Conservation (phyloP, 805 yeast species). For the Teunomyces kruisii region DNA sequence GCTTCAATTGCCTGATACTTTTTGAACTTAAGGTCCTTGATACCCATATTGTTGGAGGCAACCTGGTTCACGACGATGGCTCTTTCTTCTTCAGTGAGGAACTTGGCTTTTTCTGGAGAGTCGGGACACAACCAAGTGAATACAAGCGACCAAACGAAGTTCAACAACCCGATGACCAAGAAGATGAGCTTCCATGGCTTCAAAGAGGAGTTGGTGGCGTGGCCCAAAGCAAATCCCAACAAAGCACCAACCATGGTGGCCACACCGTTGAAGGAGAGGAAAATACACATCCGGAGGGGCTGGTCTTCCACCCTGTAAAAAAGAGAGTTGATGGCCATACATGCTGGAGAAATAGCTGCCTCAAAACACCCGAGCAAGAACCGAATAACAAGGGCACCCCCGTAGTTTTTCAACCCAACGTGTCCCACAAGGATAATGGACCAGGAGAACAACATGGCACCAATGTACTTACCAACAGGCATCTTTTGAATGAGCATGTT, state of each 20-base stretch:
- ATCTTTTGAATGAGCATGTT: conserved; percentile 43
- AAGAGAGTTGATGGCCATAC: conserved; percentile 59
- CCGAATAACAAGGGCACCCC: conserved; percentile 55
- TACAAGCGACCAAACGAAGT: conserved; percentile 48
- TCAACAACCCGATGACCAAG: conserved; percentile 54
- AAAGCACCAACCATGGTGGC: conserved; percentile 52
- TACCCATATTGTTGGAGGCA: conserved; percentile 50
- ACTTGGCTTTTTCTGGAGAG: conserved; percentile 39
- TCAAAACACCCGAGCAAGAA: conserved; percentile 55
- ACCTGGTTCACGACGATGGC: conserved; percentile 43
- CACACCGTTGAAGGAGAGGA: conserved; percentile 57
- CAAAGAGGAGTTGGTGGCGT: conserved; percentile 36
- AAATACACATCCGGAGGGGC: conserved; percentile 50
- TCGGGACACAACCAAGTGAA: conserved; percentile 50
- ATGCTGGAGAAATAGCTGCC: conserved; percentile 55
- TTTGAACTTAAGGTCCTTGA: conserved; percentile 50
- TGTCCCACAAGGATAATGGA: conserved; percentile 50
- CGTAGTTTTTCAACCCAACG: conserved; percentile 50
- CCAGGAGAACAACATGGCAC: conserved; percentile 50
- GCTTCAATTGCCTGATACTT: conserved; percentile 42
- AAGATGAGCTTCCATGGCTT: conserved; percentile 62
- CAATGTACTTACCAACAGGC: conserved; percentile 54
- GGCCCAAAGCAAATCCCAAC: conserved; percentile 50
- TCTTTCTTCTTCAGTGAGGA: conserved; percentile 42
- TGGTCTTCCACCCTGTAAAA: conserved; percentile 58